Percentiles rank a stretch among this genome's conserved stretches.
phyloP scores from a whole-genome alignment of 139 green algal species.

The Helicosporidium sp. region DNA sequence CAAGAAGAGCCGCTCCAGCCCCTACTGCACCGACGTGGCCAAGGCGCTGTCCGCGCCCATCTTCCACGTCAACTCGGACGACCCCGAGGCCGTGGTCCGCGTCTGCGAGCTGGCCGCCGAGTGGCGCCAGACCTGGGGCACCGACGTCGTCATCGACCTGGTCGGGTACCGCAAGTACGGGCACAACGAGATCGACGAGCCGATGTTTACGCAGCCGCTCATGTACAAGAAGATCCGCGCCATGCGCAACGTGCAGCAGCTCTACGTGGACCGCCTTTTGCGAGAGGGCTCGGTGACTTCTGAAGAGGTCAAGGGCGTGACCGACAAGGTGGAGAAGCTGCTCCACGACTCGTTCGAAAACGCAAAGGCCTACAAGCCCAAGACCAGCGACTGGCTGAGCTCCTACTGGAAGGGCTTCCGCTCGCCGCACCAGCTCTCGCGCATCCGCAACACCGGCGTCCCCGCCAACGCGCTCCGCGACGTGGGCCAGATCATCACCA shows the following conservation, averaged over 20 bases:
- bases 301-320: slow-evolving; percentile 48
- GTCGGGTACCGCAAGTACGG: slow-evolving; percentile 53
- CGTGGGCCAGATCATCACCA: slow-evolving; percentile 61
- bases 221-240: slow-evolving; percentile 81
- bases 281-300: slow-evolving; percentile 37
- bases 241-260: slow-evolving; percentile 42
- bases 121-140: slow-evolving; percentile 75
- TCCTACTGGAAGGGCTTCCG: slow-evolving; percentile 84
- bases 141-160: slow-evolving; percentile 89
- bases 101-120: slow-evolving; percentile 80
- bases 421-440: slow-evolving; percentile 57
- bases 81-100: slow-evolving; percentile 78
- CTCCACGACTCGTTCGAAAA: slow-evolving; percentile 63
- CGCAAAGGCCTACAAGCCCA: slow-evolving; percentile 60
- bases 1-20: slow-evolving; percentile 49
- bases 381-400: slow-evolving; percentile 65
- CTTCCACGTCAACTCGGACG: slow-evolving; percentile 96
- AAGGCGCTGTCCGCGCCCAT: slow-evolving; percentile 82
- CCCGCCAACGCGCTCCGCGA: slow-evolving; percentile 33
- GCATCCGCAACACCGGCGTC: slow-evolving; percentile 82
- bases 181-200: slow-evolving; percentile 99
- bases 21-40: slow-evolving; percentile 92
- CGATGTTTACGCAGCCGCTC: slow-evolving; percentile 90
- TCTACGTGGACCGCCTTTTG: slow-evolving; percentile 65
- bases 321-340: slow-evolving; percentile 39